Evolutionary conservation across 345 rosid genomes (phyloP).

Genomic region (Theobroma cacao): DNA sequence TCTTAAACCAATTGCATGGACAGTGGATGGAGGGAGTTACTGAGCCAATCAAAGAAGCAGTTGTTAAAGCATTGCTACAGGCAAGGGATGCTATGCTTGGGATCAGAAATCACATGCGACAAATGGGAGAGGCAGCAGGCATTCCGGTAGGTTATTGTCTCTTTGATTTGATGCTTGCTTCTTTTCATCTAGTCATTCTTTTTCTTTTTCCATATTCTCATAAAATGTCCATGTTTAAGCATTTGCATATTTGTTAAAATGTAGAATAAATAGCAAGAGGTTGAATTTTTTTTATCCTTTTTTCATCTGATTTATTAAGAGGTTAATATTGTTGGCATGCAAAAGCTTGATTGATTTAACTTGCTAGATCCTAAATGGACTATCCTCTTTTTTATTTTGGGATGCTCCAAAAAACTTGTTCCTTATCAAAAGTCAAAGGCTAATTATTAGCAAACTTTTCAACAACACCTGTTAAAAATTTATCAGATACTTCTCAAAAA

Average conservation of each 20-base stretch:
- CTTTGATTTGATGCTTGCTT: neutral
- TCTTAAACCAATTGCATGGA: constrained; percentile 22
- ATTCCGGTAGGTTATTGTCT: constrained; percentile 56
- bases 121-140: constrained; percentile 85
- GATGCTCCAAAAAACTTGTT: too few relatives aligned
- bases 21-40: constrained; percentile 81
- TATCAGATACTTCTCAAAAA: neutral
- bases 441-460: too few relatives aligned
- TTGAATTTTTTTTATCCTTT: neutral
- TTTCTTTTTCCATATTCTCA: neutral
- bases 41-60: constrained; percentile 51
- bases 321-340: neutral
- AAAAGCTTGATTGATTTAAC: neutral
- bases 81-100: constrained; percentile 75
- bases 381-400: too few relatives aligned
- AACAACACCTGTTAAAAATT: too few relatives aligned
- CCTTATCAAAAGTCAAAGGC: too few relatives aligned
- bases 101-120: constrained; percentile 73
- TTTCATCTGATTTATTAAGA: neutral
- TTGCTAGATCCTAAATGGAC: neutral
- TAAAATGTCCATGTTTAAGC: constrained; percentile 8
- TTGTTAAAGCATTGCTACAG: constrained; percentile 58
- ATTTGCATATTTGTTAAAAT: neutral
- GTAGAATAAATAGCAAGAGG: neutral
- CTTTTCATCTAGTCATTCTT: neutral